A percentile compares a stretch with the other conserved stretches of the same genome.
phyloP scores from a whole-genome alignment of 768 basidiomycete species.

The Lentinula boryana region DNA sequence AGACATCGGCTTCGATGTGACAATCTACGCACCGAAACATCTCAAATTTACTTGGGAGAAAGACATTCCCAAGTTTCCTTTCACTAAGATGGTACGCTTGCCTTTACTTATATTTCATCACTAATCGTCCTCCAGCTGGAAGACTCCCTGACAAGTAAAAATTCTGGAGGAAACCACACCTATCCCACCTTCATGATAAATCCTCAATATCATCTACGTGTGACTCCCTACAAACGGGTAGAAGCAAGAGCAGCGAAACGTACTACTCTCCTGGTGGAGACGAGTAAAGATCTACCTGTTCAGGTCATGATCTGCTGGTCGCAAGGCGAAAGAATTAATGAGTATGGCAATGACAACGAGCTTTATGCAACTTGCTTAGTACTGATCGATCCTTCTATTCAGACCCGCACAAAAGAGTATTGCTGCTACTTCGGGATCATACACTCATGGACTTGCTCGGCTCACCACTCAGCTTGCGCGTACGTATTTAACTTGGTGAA shows the following conservation, averaged over 20 bases:
- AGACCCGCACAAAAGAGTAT: conserved; percentile 66
- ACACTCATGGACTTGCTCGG: conserved; percentile 71
- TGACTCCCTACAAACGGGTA: conserved; percentile 33
- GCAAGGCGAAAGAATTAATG: conserved; percentile 62
- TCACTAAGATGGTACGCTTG: conserved; percentile 29
- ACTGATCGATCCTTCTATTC: background rate
- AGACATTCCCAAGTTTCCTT: conserved; percentile 29
- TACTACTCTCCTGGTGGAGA: conserved; percentile 42
- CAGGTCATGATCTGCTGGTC: conserved; percentile 75
- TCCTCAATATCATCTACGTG: conserved; percentile 75
- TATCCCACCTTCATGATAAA: conserved; percentile 83
- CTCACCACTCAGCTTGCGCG: conserved; percentile 46
- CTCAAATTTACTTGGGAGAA: conserved; percentile 43
- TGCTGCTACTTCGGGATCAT: conserved; percentile 69
- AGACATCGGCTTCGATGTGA: conserved; percentile 65
- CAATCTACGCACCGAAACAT: conserved; percentile 41
- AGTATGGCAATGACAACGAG: conserved; percentile 59
- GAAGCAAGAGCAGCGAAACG: conserved; percentile 27
- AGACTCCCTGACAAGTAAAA: conserved; percentile 59
- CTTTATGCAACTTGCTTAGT: background rate
- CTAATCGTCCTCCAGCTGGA: conserved; percentile 36
- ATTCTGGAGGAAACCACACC: conserved; percentile 79
- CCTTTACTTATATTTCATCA: background rate
- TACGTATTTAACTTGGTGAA: conserved; percentile 21
- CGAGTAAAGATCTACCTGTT: conserved; percentile 61